Conservation (phyloP, 2,329 filamentous ascomycete species). For the Xylariaceae sp. region DNA sequence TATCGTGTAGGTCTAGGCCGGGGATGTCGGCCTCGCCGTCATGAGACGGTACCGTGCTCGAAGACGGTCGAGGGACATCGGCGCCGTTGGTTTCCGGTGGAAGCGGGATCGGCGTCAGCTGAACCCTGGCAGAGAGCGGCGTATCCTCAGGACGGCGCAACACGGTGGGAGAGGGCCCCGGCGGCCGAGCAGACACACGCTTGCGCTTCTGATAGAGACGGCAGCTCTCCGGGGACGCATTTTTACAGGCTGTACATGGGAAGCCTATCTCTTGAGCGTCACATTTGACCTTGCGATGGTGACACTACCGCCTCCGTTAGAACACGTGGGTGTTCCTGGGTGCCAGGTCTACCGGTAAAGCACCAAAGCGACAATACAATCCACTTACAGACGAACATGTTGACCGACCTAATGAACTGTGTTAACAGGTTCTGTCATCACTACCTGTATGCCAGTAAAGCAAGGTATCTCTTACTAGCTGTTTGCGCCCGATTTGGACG, state of each 20-base stretch:
- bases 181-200: neutral
- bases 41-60: too few relatives aligned
- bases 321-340: too few relatives aligned
- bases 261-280: slow-evolving; percentile 6
- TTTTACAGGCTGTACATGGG: slow-evolving; percentile 3
- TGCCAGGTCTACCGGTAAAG: too few relatives aligned
- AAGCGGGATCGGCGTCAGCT: neutral
- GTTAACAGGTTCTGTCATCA: too few relatives aligned
- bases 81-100: too few relatives aligned
- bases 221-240: slow-evolving; percentile 3
- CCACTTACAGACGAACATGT: too few relatives aligned
- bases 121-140: too few relatives aligned
- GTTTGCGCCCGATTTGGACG: too few relatives aligned
- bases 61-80: neutral
- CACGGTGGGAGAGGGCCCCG: neutral
- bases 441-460: too few relatives aligned
- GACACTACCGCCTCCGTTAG: neutral
- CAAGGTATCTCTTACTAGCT: too few relatives aligned
- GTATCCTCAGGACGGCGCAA: neutral
- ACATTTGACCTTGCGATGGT: slow-evolving; percentile 4
- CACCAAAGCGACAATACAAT: too few relatives aligned
- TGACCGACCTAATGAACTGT: too few relatives aligned
- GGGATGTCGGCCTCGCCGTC: neutral
- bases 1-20: neutral
- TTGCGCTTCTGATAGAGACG: slow-evolving; percentile 5